phyloP scores from a whole-genome alignment of 352 stramenopile genomes.

The Globisporangium okanoganense region DNA sequence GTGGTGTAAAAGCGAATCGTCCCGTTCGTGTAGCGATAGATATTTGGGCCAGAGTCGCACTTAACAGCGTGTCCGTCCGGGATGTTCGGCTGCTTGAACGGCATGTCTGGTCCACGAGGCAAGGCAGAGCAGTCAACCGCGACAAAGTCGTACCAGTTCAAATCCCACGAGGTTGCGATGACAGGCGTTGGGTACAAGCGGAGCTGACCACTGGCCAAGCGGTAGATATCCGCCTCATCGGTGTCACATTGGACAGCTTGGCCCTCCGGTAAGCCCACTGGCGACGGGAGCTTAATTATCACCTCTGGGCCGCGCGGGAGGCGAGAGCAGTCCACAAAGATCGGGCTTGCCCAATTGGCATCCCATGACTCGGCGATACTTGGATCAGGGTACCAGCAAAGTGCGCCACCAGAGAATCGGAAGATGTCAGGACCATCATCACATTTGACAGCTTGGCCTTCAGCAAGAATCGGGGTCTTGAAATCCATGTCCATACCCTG shows the following conservation, averaged over 20 bases:
- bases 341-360: conserved; percentile 8
- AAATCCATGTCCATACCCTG: conserved; percentile 17
- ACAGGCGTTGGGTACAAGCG: conserved; percentile 19
- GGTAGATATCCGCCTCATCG: conserved; percentile 3
- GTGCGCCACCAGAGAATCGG: conserved; percentile 10
- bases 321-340: conserved; percentile 17
- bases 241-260: conserved; percentile 17
- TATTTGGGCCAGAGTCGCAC: background rate
- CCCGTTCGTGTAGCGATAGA: conserved; percentile 16
- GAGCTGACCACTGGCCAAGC: conserved; percentile 12
- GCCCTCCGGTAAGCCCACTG: conserved; percentile 2
- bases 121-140: conserved; percentile 19
- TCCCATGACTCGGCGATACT: conserved; percentile 22
- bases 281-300: conserved; percentile 3
- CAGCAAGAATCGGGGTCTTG: conserved; percentile 11
- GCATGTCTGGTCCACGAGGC: conserved; percentile 3
- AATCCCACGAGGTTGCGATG: conserved; percentile 25
- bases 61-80: conserved; percentile 1
- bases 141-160: conserved; percentile 3
- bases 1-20: conserved; percentile 9
- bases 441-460: conserved; percentile 20
- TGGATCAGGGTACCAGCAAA: conserved; percentile 17
- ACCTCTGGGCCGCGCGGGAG: background rate
- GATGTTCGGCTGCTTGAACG: conserved; percentile 7
- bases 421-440: conserved; percentile 9